A percentile compares a stretch with the other conserved stretches of the same genome.
Evolutionary conservation across 1,284 basidiomycete species (phyloP).

Genomic region (Microbotryomycetes sp.): DNA sequence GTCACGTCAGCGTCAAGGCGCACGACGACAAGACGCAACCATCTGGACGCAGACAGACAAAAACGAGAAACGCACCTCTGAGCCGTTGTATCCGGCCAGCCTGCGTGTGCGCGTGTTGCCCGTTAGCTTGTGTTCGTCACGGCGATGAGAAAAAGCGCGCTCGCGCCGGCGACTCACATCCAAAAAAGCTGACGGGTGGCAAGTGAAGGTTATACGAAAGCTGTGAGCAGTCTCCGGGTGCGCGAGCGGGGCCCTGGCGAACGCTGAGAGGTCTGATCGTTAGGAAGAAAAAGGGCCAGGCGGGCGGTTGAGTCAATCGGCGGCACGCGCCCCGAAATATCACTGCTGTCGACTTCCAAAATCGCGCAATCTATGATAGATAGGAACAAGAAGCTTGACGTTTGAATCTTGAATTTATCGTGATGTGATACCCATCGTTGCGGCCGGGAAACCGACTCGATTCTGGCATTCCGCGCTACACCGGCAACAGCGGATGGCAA

Average conservation of each 20-base stretch:
- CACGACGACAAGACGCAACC: background rate
- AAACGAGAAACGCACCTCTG: slow-evolving; percentile 1
- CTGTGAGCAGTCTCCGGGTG: background rate
- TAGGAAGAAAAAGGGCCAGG: too few relatives aligned
- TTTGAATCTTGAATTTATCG: too few relatives aligned
- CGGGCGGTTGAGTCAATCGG: too few relatives aligned
- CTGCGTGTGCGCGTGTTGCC: too few relatives aligned
- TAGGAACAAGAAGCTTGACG: background rate
- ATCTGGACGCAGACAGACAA: background rate
- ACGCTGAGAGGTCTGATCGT: background rate
- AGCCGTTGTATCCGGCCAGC: background rate
- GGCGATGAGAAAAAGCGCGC: background rate
- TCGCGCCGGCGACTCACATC: background rate
- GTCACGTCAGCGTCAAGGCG: background rate
- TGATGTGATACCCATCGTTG: too few relatives aligned
- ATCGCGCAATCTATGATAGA: too few relatives aligned
- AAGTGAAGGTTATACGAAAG: background rate
- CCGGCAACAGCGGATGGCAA: too few relatives aligned
- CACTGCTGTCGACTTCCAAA: too few relatives aligned
- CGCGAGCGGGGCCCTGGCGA: background rate
- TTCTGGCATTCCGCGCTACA: too few relatives aligned
- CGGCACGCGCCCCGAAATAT: too few relatives aligned
- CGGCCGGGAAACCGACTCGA: too few relatives aligned
- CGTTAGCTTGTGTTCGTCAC: too few relatives aligned
- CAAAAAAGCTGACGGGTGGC: background rate